Evolutionary conservation across 345 rosid species (phyloP), one percentile per base, ranked within the genome.

Genomic region (Eucalyptus lansdowneana): DNA sequence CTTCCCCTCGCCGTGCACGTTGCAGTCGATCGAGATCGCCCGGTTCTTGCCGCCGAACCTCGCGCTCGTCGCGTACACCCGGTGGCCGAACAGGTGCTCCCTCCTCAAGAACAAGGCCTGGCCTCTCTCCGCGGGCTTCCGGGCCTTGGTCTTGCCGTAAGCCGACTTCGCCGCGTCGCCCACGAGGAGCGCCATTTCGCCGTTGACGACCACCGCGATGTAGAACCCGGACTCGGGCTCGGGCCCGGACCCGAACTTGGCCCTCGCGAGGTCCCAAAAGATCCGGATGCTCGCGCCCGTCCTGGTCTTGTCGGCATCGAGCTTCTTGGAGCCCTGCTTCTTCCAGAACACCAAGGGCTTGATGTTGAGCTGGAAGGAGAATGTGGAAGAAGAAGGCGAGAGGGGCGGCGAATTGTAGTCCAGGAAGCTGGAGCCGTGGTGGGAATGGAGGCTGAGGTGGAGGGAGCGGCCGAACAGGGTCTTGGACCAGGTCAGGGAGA

Each of bases 401-500:
- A 76, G 83, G 24, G 83, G 83, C 27, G 47, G 37, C 27, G 47
- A 76, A 4, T 37, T 76, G 83, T 87, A 87, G 91, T 69, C 47
- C 76, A 90, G 50, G 42, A 90, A 88, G 91, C 90, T 51, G 93
- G 49, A 50, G 81, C 94, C 94, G 21, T 88, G 88, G 34, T 96
- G 95, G 72, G 83, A 47, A 92, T 94, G 96, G 93, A 95, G 98
- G 85, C 93, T 90, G 92, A 97, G 97, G 89, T 94, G 91, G 87
- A 97, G 92, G n/a, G 97, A 96, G 92, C 95, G 98, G 88, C 99
- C 98, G 83, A 96, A 89, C 90, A 96, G 93, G 86, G 93, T 92
- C 7, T 94, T 89, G 17, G 99, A 96, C 99, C 99, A 98, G 31
- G 99, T 96, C 21, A 98, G 94, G 72, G 97, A 95, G 90, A 97